Evolutionary conservation across 2,329 filamentous ascomycete species (phyloP), one percentile per base, ranked within the genome.

Genomic region (Zalaria obscura): DNA sequence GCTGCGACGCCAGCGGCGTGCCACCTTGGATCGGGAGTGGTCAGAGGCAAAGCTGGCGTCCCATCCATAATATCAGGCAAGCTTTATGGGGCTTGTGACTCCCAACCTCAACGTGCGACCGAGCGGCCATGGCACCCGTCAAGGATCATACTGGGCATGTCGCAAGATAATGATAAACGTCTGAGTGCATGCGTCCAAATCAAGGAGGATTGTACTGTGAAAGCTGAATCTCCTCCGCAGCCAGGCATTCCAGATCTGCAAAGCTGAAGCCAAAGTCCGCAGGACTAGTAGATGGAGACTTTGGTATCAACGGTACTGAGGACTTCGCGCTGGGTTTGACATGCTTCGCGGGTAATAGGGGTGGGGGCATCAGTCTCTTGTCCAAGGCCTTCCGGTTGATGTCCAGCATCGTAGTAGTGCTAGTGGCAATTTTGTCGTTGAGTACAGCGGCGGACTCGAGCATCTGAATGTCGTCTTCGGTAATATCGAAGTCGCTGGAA

Each of bases 381-480:
- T 40, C 37, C n/a, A 25, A 27, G 4, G 38, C 41, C 9, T 33
- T 27, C 5, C 5, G 10, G 31, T 10, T n/a, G 36, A 6, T 32
- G 38, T 18, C 18, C 18, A 18, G 18, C 18, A 25, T 25, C 25
- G n/a, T 41, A 40, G 32, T 25, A 26, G 36, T 29, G 11, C 10
- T 34, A 35, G 36, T 32, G 32, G 9, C 35, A 35, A 38, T 32
- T 31, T 18, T 18, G 18, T 18, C 18, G 18, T 18, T 18, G 18
- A 18, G 11, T 8, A 42, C 27, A 35, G 36, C 42, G 31, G 51
- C 40, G 37, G 50, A 42, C 18, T 53, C 52, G n/a, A 58, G 45
- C 34, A 58, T 53, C 29, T 64, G 60, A 7, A 67, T 46, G 36
- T 68, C 63, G 9, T 65, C 61, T 4, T 56, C 48, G 0, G 59